Percentiles rank a stretch among this genome's conserved stretches.
phyloP scores from a whole-genome alignment of 2,329 filamentous ascomycete species.

The Boeremia lycopersici region DNA sequence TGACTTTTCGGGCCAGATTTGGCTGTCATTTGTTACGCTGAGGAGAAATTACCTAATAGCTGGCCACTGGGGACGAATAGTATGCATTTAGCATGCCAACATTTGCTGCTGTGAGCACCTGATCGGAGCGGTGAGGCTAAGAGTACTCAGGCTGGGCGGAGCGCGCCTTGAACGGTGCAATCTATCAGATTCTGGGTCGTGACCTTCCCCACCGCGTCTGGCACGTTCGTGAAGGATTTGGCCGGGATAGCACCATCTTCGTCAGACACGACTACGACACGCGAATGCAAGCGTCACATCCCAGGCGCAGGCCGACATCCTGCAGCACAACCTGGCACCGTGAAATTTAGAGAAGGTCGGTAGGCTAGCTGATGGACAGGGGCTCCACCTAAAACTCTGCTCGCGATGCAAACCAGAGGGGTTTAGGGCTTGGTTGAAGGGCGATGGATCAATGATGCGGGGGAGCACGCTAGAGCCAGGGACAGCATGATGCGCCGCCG shows the following conservation, averaged over 20 bases:
- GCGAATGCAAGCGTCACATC: slow-evolving; percentile 6
- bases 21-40: slow-evolving; percentile 34
- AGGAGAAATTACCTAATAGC: slow-evolving; percentile 47
- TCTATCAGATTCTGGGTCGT: slow-evolving; percentile 18
- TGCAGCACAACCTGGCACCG: slow-evolving; percentile 15
- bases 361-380: slow-evolving; percentile 18
- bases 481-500: slow-evolving; percentile 17
- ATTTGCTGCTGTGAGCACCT: slow-evolving; percentile 28
- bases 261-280: slow-evolving; percentile 8
- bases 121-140: slow-evolving; percentile 24
- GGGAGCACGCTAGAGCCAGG: slow-evolving; percentile 30
- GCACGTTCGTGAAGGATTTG: slow-evolving; percentile 12
- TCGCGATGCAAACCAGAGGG: slow-evolving; percentile 22
- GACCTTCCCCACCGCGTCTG: not conserved
- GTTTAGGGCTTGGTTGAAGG: slow-evolving; percentile 17
- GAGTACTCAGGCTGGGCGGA: slow-evolving; percentile 25
- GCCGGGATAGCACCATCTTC: slow-evolving; percentile 1
- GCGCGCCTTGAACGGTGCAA: slow-evolving; percentile 27
- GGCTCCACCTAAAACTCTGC: slow-evolving; percentile 30
- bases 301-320: slow-evolving; percentile 5
- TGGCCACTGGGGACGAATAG: slow-evolving; percentile 38
- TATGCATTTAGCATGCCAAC: slow-evolving; percentile 38
- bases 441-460: slow-evolving; percentile 22
- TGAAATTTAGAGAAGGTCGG: slow-evolving; percentile 9
- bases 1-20: slow-evolving; percentile 32